phyloP scores from a whole-genome alignment of 495 filamentous ascomycete species.

The Daldinia vernicosa region DNA sequence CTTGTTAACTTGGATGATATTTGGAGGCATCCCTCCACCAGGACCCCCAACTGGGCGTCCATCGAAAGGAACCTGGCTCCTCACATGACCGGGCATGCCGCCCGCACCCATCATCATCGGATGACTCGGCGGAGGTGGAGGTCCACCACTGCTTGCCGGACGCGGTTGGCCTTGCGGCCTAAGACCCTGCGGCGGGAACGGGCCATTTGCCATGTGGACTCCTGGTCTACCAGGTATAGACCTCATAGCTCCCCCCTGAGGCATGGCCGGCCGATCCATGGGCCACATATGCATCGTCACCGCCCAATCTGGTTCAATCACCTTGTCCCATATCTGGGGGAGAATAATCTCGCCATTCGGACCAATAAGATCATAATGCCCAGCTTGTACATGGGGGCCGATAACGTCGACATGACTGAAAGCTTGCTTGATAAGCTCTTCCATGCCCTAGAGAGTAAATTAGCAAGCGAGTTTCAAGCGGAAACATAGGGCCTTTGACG shows the following conservation, averaged over 20 bases:
- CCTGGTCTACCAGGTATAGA: slow-evolving; percentile 9
- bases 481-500: slow-evolving; percentile 37
- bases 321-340: slow-evolving; percentile 85
- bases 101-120: slow-evolving; percentile 9
- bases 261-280: slow-evolving; percentile 58
- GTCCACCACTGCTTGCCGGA: not conserved
- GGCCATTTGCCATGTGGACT: slow-evolving; percentile 1
- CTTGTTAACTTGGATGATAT: slow-evolving; percentile 1
- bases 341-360: slow-evolving; percentile 90
- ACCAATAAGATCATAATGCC: slow-evolving; percentile 85
- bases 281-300: slow-evolving; percentile 99
- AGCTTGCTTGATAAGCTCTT: slow-evolving; percentile 85
- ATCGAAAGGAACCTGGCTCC: not conserved
- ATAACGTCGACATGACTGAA: slow-evolving; percentile 86
- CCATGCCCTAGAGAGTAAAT: slow-evolving; percentile 71
- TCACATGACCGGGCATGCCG: slow-evolving; percentile 8
- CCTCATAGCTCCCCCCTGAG: slow-evolving; percentile 21
- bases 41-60: not conserved
- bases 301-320: slow-evolving; percentile 85
- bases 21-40: not conserved
- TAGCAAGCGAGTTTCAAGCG: slow-evolving; percentile 20
- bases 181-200: slow-evolving; percentile 9
- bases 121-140: slow-evolving; percentile 27
- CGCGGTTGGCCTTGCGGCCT: not conserved
- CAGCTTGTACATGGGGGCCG: slow-evolving; percentile 81